Conservation (phyloP, 495 filamentous ascomycete genomes). For the Penicillium subrubescens region DNA sequence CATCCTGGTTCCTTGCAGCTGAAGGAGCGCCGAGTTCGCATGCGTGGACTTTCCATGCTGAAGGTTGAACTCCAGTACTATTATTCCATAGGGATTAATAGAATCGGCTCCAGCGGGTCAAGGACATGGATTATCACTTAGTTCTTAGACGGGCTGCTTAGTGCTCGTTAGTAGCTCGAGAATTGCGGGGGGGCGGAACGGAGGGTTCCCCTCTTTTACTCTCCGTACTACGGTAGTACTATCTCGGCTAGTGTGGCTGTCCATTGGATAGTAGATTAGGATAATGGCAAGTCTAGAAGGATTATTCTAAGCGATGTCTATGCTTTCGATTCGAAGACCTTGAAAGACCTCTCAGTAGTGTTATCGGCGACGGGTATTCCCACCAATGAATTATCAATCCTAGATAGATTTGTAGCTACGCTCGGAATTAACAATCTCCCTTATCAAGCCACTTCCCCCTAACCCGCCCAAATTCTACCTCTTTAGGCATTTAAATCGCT, state of each 20-base stretch:
- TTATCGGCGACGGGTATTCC: neutral
- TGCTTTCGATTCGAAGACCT: neutral
- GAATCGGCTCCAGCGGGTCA: no score
- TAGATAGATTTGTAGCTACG: neutral
- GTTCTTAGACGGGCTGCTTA: no score
- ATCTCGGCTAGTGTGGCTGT: neutral
- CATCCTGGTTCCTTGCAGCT: slow-evolving; percentile 6
- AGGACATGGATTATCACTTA: no score
- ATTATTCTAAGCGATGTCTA: neutral
- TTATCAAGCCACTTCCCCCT: neutral
- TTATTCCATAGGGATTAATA: no score
- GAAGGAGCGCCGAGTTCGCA: neutral
- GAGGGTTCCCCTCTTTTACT: no score
- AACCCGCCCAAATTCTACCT: neutral
- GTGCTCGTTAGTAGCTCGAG: no score
- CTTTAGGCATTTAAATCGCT: neutral
- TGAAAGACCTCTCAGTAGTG: neutral
- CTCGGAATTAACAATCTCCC: neutral
- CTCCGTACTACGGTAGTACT: neutral
- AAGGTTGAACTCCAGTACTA: neutral
- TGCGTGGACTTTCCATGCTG: neutral
- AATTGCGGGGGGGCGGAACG: no score
- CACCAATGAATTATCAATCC: neutral
- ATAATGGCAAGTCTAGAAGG: neutral
- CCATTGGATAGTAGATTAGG: neutral